Percentiles rank a stretch among this genome's conserved stretches.
Evolutionary conservation across 2,329 filamentous ascomycete species (phyloP).

Genomic region (Ascocoryne sarcoides): DNA sequence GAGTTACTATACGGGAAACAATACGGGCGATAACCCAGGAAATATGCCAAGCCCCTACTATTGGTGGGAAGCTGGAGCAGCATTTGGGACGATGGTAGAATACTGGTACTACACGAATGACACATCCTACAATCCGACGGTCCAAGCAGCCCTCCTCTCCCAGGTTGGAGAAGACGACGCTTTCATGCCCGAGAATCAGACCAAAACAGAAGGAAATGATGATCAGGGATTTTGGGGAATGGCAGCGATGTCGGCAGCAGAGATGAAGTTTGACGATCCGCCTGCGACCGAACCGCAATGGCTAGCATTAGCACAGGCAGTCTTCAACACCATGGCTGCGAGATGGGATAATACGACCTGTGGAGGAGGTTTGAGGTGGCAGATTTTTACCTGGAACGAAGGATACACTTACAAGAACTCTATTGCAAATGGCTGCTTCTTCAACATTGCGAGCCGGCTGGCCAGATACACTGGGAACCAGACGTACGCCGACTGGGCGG

Average conservation of each 20-base stretch:
- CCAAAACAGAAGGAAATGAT: slow-evolving; percentile 53
- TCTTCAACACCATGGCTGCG: slow-evolving; percentile 59
- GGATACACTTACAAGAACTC: slow-evolving; percentile 71
- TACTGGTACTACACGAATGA: slow-evolving; percentile 80
- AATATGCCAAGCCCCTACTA: slow-evolving; percentile 40
- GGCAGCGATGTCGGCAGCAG: slow-evolving; percentile 59
- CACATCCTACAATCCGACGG: slow-evolving; percentile 52
- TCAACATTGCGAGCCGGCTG: slow-evolving; percentile 54
- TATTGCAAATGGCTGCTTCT: slow-evolving; percentile 53
- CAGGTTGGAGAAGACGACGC: slow-evolving; percentile 64
- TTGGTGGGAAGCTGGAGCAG: slow-evolving; percentile 63
- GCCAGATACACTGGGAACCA: slow-evolving; percentile 68
- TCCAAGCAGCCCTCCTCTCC: slow-evolving; percentile 56
- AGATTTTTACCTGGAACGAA: slow-evolving; percentile 73
- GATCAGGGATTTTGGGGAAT: slow-evolving; percentile 68
- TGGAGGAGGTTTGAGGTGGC: slow-evolving; percentile 71
- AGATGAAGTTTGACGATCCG: slow-evolving; percentile 53
- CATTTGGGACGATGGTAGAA: slow-evolving; percentile 63
- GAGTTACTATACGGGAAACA: slow-evolving; percentile 41
- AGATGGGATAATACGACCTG: slow-evolving; percentile 64
- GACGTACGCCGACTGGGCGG: slow-evolving; percentile 71
- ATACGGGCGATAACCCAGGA: slow-evolving; percentile 41
- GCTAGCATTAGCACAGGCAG: slow-evolving; percentile 64
- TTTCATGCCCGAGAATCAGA: slow-evolving; percentile 69
- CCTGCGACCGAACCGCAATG: slow-evolving; percentile 48